phyloP scores from a whole-genome alignment of 192 early-diverging fungal species.

The Entophlyctis helioformis region DNA sequence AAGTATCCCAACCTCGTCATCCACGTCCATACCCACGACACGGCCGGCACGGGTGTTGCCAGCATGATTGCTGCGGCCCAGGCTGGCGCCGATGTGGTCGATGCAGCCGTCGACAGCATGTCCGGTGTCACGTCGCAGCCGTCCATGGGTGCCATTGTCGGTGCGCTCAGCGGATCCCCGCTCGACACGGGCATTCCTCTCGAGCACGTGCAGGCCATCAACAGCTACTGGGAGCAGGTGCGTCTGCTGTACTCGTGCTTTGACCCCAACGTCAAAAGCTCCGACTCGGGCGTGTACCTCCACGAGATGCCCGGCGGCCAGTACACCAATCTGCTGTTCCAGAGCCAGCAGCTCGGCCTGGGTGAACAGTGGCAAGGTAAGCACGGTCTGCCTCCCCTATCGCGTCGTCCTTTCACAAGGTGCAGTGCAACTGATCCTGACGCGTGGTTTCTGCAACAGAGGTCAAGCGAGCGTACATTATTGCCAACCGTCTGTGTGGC shows the following conservation, averaged over 20 bases:
- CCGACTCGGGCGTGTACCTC: conserved; percentile 84
- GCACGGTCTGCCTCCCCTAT: neutral
- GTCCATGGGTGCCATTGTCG: conserved; percentile 88
- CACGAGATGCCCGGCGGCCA: conserved; percentile 98
- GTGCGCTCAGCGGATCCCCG: conserved; percentile 66
- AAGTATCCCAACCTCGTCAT: conserved; percentile 84
- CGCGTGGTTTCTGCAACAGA: too few relatives aligned
- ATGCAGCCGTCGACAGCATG: conserved; percentile 88
- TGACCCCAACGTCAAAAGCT: conserved; percentile 78
- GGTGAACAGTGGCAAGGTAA: conserved; percentile 75
- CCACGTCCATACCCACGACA: conserved; percentile 88
- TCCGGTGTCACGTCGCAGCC: conserved; percentile 94
- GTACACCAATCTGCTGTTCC: conserved; percentile 98
- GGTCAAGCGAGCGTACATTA: conserved; percentile 82
- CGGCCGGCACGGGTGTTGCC: conserved; percentile 92
- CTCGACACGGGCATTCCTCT: conserved; percentile 75
- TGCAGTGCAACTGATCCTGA: neutral
- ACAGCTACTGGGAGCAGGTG: conserved; percentile 94
- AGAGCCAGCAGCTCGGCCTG: conserved; percentile 85
- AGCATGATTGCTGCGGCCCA: conserved; percentile 85
- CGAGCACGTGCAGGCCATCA: conserved; percentile 70
- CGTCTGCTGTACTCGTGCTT: conserved; percentile 94
- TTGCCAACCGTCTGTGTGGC: conserved; percentile 84
- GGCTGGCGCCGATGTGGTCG: conserved; percentile 85
- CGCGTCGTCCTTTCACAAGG: neutral